Base-by-base conservation (phyloP, 129 eudicot species). In the Arctium lappa region DNA sequence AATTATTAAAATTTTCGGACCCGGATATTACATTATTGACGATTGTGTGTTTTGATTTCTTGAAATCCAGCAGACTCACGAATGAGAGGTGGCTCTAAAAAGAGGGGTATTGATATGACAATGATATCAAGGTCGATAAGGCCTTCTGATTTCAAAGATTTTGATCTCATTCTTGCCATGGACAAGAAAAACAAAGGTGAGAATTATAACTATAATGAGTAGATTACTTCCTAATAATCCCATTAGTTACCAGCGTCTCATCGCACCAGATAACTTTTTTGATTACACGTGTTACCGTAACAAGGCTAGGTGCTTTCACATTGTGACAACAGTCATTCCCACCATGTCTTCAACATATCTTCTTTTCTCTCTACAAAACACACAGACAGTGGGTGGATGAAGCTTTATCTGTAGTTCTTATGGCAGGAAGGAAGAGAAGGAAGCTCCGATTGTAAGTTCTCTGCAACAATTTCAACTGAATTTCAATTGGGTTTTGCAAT, bases 401-500 rank as follows among this genome's bases (percentile, higher is more conserved):
- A 36, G 56, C 27, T 29, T 70, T 48, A 31, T 80, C 79, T 32
- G 22, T 2, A 50, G 31, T 40, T n/a, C 12, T 75, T 78, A 90
- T 90, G 94, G 90, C 90, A 72, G 94, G 92, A 78, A 88, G 83
- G 53, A 90, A 85, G 86, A 82, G 85, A 46, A 82, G 84, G 69
- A 88, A 84, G 65, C 60, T 80, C 72, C 82, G 83, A 76, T 69
- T 71, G 94, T 90, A 85, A 84, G 89, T 38, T 72, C 36, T 81
- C 63, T 84, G 70, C 12, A 31, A 37, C 73, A 5, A 77, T 22
- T 77, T 53, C 11, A 16, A 39, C 38, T 31, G 69, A 65, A 13
- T 68, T 69, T 34, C 72, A 68, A 78, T 82, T 85, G 11, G 42
- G 42, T 80, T 72, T 11, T 29, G 31, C 60, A 37, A 37, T 79